Evolutionary conservation across 2,329 filamentous ascomycete genomes (phyloP).

Genomic region (Triangularia setosa): DNA sequence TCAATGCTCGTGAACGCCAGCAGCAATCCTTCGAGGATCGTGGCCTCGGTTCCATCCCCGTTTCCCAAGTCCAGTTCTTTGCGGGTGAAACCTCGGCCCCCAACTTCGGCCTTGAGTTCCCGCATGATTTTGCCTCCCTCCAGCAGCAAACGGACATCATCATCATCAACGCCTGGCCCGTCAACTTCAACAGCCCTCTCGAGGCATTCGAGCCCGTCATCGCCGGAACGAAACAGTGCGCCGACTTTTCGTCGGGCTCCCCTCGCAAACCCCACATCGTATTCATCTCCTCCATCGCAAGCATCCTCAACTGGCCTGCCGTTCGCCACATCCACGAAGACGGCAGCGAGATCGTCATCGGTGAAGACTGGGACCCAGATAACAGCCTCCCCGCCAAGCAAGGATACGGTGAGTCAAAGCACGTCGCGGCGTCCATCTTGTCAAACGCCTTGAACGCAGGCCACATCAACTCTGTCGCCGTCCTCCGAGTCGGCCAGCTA

Average conservation of each 20-base stretch:
- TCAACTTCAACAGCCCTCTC: slow-evolving; percentile 9
- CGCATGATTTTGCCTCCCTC: neutral
- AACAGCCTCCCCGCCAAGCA: slow-evolving; percentile 13
- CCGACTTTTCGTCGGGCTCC: slow-evolving; percentile 1
- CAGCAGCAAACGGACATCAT: neutral
- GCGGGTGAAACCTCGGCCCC: slow-evolving; percentile 2
- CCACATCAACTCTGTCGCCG: neutral
- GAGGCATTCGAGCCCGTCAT: slow-evolving; percentile 6
- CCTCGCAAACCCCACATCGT: neutral
- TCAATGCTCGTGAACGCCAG: neutral
- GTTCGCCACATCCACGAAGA: neutral
- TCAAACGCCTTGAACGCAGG: neutral
- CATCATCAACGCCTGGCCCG: slow-evolving; percentile 11
- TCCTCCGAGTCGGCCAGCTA: slow-evolving; percentile 9
- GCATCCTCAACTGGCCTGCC: slow-evolving; percentile 1
- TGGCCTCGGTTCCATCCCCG: neutral
- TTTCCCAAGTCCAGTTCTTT: neutral
- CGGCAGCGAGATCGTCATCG: neutral
- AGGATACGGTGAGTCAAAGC: slow-evolving; percentile 15
- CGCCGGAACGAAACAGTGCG: slow-evolving; percentile 4
- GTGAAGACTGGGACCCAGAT: slow-evolving; percentile 10
- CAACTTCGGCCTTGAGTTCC: neutral
- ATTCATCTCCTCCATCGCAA: slow-evolving; percentile 9
- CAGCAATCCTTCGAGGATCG: neutral
- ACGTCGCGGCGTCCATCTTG: slow-evolving; percentile 12